Evolutionary conservation across 2,329 filamentous ascomycete genomes (phyloP), one percentile per base, ranked within the genome.

Genomic region (Rachicladosporium sp.): DNA sequence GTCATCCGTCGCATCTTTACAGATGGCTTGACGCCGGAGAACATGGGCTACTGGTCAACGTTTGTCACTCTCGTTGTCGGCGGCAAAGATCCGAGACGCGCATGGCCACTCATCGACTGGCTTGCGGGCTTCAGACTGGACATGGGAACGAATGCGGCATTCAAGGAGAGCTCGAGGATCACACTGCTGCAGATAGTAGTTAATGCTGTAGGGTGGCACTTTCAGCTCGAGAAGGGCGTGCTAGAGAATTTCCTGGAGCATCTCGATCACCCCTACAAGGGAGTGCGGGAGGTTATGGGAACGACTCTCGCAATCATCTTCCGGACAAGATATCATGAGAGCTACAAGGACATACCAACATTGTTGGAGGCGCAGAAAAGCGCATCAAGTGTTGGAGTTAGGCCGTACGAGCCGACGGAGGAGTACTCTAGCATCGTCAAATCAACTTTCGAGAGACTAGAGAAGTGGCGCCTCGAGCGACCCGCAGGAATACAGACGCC

Each of bases 121-220:
- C 69, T 98, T 12, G 76, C 82, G 35, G 76, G 79, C 39, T 96
- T 96, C 73, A 76, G 86, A 23, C 70, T 98, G 7, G 91, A 98
- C 57, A 89, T 96, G 80, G 70, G 76, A 4, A 95, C 89, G 0
- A 95, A 96, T 56, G 91, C 93, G 3, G 91, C 91, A 0, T 98
- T 98, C 72, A 98, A 98, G 60, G 93, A 98, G 59, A 94, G 89
- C 40, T 93, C 89, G 21, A 95, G 96, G 66, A 85, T 98, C 10
- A 81, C 91, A 48, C 68, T 98, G 23, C 69, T 98, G 11, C 86
- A 95, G 50, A 86, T 93, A 49, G 75, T 84, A 46, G 82, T 98
- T 43, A 78, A 79, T 33, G 87, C 94, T 52, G 76, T 80, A 29
- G 91, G 91, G 1, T 98, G 93, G 91, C 91, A 98, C 60, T 98